phyloP scores from a whole-genome alignment of 345 rosid species.

The Pistacia atlantica region DNA sequence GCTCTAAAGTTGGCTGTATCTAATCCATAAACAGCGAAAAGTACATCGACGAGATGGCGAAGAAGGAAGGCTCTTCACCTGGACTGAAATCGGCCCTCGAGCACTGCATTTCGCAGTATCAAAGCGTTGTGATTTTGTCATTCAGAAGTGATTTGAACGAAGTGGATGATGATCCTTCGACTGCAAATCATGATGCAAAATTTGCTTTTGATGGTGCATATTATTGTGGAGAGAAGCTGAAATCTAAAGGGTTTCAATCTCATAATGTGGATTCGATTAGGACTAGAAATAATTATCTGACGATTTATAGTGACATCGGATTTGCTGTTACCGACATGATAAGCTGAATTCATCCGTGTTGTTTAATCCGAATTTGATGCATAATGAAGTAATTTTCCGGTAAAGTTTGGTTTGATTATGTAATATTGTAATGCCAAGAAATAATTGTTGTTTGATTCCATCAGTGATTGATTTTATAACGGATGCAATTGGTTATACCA shows the following conservation, averaged over 20 bases:
- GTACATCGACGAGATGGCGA: background rate
- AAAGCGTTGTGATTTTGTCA: background rate
- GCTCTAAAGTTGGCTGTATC: background rate
- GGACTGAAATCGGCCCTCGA: background rate
- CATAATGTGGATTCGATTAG: no score
- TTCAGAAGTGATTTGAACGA: constrained; percentile 2
- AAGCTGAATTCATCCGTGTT: no score
- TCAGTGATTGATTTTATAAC: no score
- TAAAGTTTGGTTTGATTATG: no score
- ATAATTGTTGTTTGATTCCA: no score
- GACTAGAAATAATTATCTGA: background rate
- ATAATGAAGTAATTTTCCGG: no score
- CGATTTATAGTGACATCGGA: constrained; percentile 9
- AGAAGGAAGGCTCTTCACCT: background rate
- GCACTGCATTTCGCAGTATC: background rate
- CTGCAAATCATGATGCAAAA: constrained; percentile 22
- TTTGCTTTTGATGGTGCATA: constrained; percentile 22
- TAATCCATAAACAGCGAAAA: constrained; percentile 6
- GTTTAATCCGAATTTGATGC: no score
- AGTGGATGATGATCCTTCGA: constrained; percentile 11
- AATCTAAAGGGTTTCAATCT: background rate
- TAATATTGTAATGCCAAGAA: no score
- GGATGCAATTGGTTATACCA: no score
- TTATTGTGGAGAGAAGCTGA: background rate
- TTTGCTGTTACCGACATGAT: background rate